These are phyloP conservation scores for Pseudopyricularia javanii DNA, from an alignment of 2,329 filamentous ascomycete species.

Conservation along the genomic window DNA sequence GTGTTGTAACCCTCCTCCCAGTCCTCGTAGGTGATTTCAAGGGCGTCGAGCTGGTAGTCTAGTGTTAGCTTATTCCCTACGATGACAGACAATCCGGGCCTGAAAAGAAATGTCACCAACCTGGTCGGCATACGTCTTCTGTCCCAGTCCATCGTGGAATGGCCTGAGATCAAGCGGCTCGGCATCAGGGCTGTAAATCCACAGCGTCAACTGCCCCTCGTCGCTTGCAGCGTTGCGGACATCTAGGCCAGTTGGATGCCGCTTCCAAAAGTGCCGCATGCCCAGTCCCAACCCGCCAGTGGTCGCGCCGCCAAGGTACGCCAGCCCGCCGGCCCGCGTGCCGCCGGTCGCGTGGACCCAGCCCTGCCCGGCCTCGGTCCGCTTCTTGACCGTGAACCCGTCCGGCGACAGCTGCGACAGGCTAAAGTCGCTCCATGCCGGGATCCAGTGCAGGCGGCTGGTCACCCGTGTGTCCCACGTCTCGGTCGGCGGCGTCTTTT, in stretches of 20 bases:
- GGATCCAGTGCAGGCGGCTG: slow-evolving; percentile 40
- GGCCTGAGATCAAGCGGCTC: slow-evolving; percentile 42
- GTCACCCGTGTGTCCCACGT: slow-evolving; percentile 35
- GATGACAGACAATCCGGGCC: not conserved
- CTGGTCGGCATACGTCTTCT: slow-evolving; percentile 43
- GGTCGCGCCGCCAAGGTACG: slow-evolving; percentile 44
- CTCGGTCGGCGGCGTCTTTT: slow-evolving; percentile 24
- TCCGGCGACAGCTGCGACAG: slow-evolving; percentile 45
- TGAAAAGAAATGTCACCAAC: not conserved
- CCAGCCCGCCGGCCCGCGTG: slow-evolving; percentile 40
- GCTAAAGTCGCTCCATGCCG: slow-evolving; percentile 44
- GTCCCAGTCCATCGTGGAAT: slow-evolving; percentile 44
- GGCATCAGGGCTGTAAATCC: slow-evolving; percentile 46
- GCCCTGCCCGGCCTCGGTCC: slow-evolving; percentile 41
- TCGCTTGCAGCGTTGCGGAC: slow-evolving; percentile 36
- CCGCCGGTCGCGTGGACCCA: slow-evolving; percentile 48
- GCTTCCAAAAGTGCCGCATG: slow-evolving; percentile 50
- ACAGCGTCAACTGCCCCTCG: slow-evolving; percentile 39
- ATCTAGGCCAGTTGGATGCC: slow-evolving; percentile 46
- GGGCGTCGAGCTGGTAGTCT: slow-evolving; percentile 31
- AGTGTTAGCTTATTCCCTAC: not conserved
- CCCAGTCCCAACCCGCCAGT: slow-evolving; percentile 46
- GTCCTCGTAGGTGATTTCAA: slow-evolving; percentile 53
- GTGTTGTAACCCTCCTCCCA: slow-evolving; percentile 42
- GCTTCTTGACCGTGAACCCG: slow-evolving; percentile 47